phyloP scores from a whole-genome alignment of 805 yeast species.

The Wickerhamiella slavikovae region DNA sequence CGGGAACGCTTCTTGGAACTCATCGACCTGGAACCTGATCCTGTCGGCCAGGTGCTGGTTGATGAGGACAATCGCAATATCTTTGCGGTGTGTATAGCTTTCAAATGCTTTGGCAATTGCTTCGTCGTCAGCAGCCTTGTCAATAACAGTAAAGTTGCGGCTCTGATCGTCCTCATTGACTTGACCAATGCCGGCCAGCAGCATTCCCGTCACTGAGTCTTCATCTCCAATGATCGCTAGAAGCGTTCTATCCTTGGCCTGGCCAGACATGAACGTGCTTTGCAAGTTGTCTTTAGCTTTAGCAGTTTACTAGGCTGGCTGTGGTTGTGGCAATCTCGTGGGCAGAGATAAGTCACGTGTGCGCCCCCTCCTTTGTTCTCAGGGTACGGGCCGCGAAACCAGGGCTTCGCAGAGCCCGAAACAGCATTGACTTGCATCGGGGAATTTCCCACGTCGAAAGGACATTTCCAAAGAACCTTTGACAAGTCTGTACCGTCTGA shows the following conservation, averaged over 20 bases:
- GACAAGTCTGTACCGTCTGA: no score
- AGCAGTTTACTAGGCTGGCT: no score
- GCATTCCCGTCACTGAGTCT: slow-evolving; percentile 89
- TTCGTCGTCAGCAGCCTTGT: slow-evolving; percentile 57
- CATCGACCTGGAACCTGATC: slow-evolving; percentile 65
- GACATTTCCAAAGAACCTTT: no score
- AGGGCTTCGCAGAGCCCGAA: no score
- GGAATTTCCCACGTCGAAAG: no score
- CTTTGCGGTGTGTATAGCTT: slow-evolving; percentile 60
- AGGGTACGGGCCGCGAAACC: no score
- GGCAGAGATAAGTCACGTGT: no score
- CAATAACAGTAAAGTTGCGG: slow-evolving; percentile 72
- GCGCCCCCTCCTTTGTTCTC: no score
- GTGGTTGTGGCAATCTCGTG: no score
- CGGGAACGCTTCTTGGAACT: slow-evolving; percentile 79
- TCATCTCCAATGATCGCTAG: slow-evolving; percentile 95
- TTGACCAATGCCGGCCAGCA: slow-evolving; percentile 90
- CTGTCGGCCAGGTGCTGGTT: slow-evolving; percentile 90
- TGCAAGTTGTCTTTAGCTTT: no score
- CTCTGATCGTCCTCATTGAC: slow-evolving; percentile 32
- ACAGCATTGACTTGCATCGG: no score
- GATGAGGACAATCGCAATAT: slow-evolving; percentile 79
- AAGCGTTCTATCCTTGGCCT: slow-evolving; percentile 48
- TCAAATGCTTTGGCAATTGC: slow-evolving; percentile 59
- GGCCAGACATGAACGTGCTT: slow-evolving; percentile 15